Evolutionary conservation across 768 basidiomycete species (phyloP), one percentile per base, ranked within the genome.

Genomic region (Rhodosporidiobolus odoratus): DNA sequence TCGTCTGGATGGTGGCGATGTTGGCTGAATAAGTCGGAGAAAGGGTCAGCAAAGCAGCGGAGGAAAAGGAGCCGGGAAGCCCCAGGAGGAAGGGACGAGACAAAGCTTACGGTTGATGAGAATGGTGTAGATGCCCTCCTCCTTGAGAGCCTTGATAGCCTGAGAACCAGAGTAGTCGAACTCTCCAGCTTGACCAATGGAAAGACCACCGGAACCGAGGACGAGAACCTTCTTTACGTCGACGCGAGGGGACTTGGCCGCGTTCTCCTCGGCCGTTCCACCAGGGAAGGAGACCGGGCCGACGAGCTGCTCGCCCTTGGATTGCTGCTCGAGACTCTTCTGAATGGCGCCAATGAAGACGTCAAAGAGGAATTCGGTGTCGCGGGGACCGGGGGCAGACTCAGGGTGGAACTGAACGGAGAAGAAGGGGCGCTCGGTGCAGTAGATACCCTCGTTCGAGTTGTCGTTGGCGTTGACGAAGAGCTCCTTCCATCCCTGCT

Each of bases 341-440:
- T 85, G 80, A 77, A 97, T 84, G 77, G 89, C 90, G 79, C 88
- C 86, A 77, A 98, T 86, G 85, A 99, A 99, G 40, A 94, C 92
- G 69, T 98, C 94, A 80, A 99, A 99, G 70, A 99, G 84, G 82
- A 98, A 99, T 80, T 98, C 96, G 62, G 96, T 99, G 78, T 99
- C 96, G 65, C 93, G 87, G 30, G 96, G 96, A 34, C 96, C 96
- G 17, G 93, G 94, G 4, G 90, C 91, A 38, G 91, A 92, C 80
- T 99, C 96, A 32, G 96, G 96, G 80, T 99, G 96, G 84, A 99
- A 99, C 79, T 99, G 96, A 27, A 98, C 95, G 30, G 95, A 98
- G 81, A 99, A 98, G 84, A 91, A 96, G 0, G 96, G 95, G 74
- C 91, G 91, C 79, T 87, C 85, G 71, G 89, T 87, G 81, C 86